Evolutionary conservation across 305 asterid genomes (phyloP), one percentile per base, ranked within the genome.

Genomic region (Fraxinus velutina): DNA sequence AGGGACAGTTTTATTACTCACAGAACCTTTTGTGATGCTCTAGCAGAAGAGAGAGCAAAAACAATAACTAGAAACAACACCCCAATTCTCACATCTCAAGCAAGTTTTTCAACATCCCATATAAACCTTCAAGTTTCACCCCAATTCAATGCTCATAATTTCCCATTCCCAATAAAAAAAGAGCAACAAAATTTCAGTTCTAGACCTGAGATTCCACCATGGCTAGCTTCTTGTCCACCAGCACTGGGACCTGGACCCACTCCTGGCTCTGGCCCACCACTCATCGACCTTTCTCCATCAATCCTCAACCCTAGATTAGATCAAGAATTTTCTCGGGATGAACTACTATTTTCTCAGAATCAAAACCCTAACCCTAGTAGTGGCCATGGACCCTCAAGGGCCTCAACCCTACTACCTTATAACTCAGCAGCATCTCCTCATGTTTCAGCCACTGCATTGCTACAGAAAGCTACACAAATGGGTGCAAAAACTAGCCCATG

Each of bases 1-100:
- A 88, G 93, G 84, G 97, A 92, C 76, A 92, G 93, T 79, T 92
- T 89, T 80, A 87, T 91, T 75, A 91, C 95, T 39, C 97, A 92
- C 88, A 88, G 92, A 70, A 92, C 95, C 24, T 91, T 92, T 80
- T 91, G 97, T 81, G 93, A 90, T 72, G 92, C 91, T 47, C 79
- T 92, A 79, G 89, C 92, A 47, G 89, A 86, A 85, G 94, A 92
- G 66, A 87, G 80, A 42, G 79, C 89, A 80, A 91, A 88, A 84
- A 81, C 68, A 10, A 79, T 70, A 24, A 42, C 81, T 7, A 79
- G 79, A 36, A 89, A 80, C 84, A 78, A 9, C 75, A 76, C 50
- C 29, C 62, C 52, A 75, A 27, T 24, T 79, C 76, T 66, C 75
- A 10, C 81, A 6, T 73, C 87, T 37, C 83, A 78, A 79, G 24